These are phyloP conservation scores for Camellia sinensis DNA, from an alignment of 148 eudicot genomes.

Conservation along the genomic window DNA sequence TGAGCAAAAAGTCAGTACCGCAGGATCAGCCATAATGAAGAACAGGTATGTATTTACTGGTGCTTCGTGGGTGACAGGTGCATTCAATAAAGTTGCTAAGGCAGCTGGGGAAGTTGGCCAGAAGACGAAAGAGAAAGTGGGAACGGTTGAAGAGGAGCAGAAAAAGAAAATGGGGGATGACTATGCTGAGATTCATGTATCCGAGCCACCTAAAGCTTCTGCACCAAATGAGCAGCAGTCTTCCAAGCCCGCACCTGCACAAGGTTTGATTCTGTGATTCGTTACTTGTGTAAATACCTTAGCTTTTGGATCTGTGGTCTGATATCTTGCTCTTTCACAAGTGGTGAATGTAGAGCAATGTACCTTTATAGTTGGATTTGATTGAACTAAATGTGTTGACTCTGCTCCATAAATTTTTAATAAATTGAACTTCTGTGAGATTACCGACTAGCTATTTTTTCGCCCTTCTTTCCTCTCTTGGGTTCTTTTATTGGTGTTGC, in stretches of 20 bases:
- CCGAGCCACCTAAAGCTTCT: conserved; percentile 62
- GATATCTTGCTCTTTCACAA: background rate
- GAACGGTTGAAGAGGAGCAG: conserved; percentile 67
- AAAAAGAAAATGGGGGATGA: conserved; percentile 72
- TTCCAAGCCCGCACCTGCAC: conserved; percentile 55
- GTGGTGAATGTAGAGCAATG: background rate
- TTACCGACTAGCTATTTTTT: too few relatives aligned
- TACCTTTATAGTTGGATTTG: conserved; percentile 6
- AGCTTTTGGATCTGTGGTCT: conserved; percentile 7
- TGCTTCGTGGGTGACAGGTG: conserved; percentile 80
- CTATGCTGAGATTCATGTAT: conserved; percentile 64
- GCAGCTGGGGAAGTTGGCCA: conserved; percentile 91
- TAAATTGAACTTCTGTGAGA: background rate
- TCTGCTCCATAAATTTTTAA: background rate
- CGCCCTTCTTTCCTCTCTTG: too few relatives aligned
- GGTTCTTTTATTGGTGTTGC: too few relatives aligned
- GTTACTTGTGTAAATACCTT: conserved; percentile 4
- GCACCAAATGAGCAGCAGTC: conserved; percentile 44
- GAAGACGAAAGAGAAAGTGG: conserved; percentile 77
- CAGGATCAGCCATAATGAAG: conserved; percentile 86
- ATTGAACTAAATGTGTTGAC: background rate
- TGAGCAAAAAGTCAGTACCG: conserved; percentile 70
- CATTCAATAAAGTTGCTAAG: conserved; percentile 67
- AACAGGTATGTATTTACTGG: conserved; percentile 80
- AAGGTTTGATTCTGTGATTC: conserved; percentile 66